Evolutionary conservation across 2,329 filamentous ascomycete genomes (phyloP), one percentile per base, ranked within the genome.

Genomic region (Nigrospora oryzae): DNA sequence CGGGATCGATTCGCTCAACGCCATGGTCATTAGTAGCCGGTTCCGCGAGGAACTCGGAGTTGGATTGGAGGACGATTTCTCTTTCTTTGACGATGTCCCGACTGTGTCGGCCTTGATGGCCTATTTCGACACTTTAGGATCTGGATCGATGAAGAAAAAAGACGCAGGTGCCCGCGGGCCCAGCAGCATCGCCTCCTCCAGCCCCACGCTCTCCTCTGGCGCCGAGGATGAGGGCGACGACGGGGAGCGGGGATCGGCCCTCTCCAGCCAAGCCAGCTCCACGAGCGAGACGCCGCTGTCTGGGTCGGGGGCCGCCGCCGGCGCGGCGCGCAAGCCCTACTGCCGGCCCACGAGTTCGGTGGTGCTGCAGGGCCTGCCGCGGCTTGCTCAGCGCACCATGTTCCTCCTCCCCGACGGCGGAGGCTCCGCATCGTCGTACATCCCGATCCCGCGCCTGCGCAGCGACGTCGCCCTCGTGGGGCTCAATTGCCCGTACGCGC

Each of bases 401-500:
- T 70, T 68, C 45, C 53, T 71, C 19, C 62, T 73, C 47, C 70
- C 70, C 1, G 70, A 72, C 48, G 70, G 69, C 11, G 59, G 57
- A 34, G 70, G 70, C 5, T 65, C 65, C 1, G 63, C 66, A 1
- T 61, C 62, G 1, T 65, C 68, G 1, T 73, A 72, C 53, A 54
- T 55, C 2, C 45, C 49, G 4, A 47, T 72, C 3, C 61, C 67
- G 1, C 46, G 39, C 0, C 49, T 69, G 16, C 46, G 50, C n/a
- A 23, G 55, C 14, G 50, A 61, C 19, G 46, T 64, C 12, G 59
- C 56, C 30, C 51, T 70, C 36, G 61, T 63, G 40, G 68, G 63
- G 5, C 49, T 71, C 11, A 69, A 69, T 54, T 64, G 57, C 41
- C 68, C 68, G 5, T 70, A 56, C 52, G 55, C 66, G 53, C 60